phyloP scores from a whole-genome alignment of 2,329 filamentous ascomycete species.

The Penicillium sp. region DNA sequence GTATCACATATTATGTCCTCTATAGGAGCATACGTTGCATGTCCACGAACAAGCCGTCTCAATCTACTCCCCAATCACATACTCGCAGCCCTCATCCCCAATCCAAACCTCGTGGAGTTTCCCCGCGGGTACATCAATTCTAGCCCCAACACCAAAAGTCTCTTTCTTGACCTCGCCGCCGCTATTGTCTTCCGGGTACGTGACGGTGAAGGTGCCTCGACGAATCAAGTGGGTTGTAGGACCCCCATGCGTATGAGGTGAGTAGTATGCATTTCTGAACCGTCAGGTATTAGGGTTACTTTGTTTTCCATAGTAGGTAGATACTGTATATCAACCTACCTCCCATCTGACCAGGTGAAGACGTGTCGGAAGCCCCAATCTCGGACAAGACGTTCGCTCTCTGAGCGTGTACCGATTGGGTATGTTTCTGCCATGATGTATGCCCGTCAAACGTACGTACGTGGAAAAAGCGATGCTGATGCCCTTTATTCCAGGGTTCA shows the following conservation, averaged over 20 bases:
- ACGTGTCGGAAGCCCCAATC: constrained; percentile 64
- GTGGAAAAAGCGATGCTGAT: no score
- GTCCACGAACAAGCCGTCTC: no score
- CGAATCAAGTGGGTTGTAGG: constrained; percentile 65
- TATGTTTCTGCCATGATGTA: constrained; percentile 35
- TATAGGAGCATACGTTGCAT: neutral
- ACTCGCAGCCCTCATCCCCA: constrained; percentile 61
- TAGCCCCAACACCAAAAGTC: constrained; percentile 58
- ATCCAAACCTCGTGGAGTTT: constrained; percentile 66
- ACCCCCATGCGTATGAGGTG: constrained; percentile 60
- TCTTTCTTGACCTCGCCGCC: constrained; percentile 49
- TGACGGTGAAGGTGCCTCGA: constrained; percentile 60
- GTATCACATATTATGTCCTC: no score
- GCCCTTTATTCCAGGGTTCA: neutral
- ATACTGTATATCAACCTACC: constrained; percentile 43
- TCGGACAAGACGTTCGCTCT: constrained; percentile 59
- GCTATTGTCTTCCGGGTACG: constrained; percentile 58
- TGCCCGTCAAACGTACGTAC: no score
- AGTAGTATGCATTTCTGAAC: constrained; percentile 62
- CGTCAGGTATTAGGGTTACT: no score
- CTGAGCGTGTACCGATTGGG: constrained; percentile 39
- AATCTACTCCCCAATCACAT: constrained; percentile 64
- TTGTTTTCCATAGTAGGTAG: no score
- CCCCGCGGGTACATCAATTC: constrained; percentile 62
- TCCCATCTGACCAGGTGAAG: constrained; percentile 65